These are phyloP conservation scores for Verticillium nonalfalfae DNA, from an alignment of 2,329 filamentous ascomycete genomes.

Conservation along the genomic window DNA sequence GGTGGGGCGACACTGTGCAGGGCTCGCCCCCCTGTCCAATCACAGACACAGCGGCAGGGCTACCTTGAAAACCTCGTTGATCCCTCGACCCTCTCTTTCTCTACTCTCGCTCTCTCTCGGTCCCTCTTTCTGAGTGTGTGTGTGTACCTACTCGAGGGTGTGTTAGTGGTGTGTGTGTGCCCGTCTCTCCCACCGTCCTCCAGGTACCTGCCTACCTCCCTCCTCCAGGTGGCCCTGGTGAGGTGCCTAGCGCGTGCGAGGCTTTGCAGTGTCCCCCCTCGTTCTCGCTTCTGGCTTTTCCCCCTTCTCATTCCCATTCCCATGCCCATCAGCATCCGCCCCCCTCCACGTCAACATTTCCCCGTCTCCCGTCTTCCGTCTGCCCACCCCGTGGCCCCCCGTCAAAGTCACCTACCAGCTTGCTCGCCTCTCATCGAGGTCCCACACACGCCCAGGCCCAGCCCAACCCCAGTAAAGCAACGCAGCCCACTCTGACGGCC, in stretches of 20 bases:
- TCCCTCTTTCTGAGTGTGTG: too few species aligned
- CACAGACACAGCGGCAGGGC: neutral
- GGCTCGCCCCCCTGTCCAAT: neutral
- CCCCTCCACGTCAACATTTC: conserved; percentile 12
- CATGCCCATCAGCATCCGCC: neutral
- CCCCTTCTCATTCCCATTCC: conserved; percentile 10
- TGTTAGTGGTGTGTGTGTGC: too few species aligned
- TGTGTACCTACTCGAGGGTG: too few species aligned
- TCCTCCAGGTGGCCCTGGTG: conserved; percentile 4
- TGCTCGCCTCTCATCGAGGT: neutral
- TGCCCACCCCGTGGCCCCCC: conserved; percentile 9
- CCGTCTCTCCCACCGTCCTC: too few species aligned
- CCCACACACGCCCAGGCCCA: neutral
- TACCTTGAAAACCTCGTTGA: conserved; percentile 6
- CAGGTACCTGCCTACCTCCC: neutral
- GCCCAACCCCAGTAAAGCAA: neutral
- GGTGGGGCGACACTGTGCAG: neutral
- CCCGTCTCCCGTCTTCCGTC: conserved; percentile 10
- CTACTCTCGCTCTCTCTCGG: neutral
- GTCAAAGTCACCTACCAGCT: neutral
- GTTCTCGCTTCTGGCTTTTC: conserved; percentile 17
- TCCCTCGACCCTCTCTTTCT: conserved; percentile 11
- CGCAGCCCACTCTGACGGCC: neutral
- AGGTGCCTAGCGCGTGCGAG: conserved; percentile 6
- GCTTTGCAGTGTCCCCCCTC: conserved; percentile 17